phyloP scores from a whole-genome alignment of 441 rosid species.

The Pelargonium fulgidum region DNA sequence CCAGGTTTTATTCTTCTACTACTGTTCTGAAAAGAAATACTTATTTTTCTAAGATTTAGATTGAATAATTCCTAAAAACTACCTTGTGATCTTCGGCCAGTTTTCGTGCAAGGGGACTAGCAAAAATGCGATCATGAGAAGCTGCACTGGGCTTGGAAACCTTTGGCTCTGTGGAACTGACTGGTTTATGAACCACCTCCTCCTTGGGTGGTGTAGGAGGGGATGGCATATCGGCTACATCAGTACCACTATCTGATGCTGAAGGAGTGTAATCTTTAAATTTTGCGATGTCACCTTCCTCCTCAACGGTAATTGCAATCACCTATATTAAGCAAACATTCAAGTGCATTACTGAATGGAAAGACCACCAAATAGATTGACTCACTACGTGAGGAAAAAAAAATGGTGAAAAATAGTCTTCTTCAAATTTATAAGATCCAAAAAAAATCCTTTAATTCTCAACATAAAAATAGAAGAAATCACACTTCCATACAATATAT shows the following conservation, averaged over 20 bases:
- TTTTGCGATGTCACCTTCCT: slow-evolving; percentile 69
- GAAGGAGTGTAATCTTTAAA: slow-evolving; percentile 78
- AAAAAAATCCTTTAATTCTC: not conserved
- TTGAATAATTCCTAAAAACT: slow-evolving; percentile 20
- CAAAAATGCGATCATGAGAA: slow-evolving; percentile 61
- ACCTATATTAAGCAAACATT: slow-evolving; percentile 34
- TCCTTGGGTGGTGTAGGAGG: slow-evolving; percentile 49
- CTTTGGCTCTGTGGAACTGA: slow-evolving; percentile 50
- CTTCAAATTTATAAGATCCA: no score
- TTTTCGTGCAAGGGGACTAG: slow-evolving; percentile 83
- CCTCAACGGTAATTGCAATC: slow-evolving; percentile 86
- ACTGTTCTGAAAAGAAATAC: no score
- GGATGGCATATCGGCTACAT: slow-evolving; percentile 39
- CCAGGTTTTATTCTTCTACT: no score
- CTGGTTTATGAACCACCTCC: slow-evolving; percentile 53
- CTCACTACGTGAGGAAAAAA: not conserved
- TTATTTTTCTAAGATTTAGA: no score
- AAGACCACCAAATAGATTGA: slow-evolving; percentile 11
- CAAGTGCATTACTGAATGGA: not conserved
- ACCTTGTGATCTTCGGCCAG: slow-evolving; percentile 82
- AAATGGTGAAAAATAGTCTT: no score
- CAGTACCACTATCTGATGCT: slow-evolving; percentile 33
- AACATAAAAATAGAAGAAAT: not conserved
- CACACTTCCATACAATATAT: not conserved
- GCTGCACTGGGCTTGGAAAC: slow-evolving; percentile 41